A percentile compares a stretch with the other conserved stretches of the same genome.
phyloP scores from a whole-genome alignment of 2,329 filamentous ascomycete species.

The Ramularia endophylla region DNA sequence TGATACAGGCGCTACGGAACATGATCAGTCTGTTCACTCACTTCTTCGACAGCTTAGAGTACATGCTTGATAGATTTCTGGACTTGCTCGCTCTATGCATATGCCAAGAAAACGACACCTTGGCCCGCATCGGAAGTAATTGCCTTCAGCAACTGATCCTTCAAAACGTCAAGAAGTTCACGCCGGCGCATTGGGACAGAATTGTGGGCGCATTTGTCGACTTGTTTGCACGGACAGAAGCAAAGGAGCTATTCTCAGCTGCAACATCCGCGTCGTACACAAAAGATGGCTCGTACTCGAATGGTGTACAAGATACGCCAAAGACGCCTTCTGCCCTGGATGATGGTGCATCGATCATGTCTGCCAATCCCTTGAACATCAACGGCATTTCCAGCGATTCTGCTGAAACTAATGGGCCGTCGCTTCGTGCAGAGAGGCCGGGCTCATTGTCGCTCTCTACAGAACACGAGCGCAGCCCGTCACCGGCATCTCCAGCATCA shows the following conservation, averaged over 20 bases:
- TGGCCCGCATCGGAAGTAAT: constrained; percentile 96
- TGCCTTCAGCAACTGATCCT: constrained; percentile 94
- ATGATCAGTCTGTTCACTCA: constrained; percentile 99
- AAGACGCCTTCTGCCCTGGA: constrained; percentile 11
- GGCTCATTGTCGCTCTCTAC: constrained; percentile 10
- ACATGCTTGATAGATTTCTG: constrained; percentile 97
- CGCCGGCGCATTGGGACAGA: constrained; percentile 80
- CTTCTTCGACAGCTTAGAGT: constrained; percentile 92
- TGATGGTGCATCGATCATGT: constrained; percentile 16
- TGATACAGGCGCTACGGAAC: constrained; percentile 96
- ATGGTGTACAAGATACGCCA: constrained; percentile 15
- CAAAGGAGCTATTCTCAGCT: constrained; percentile 92
- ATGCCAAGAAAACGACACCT: constrained; percentile 98
- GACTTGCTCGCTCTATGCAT: constrained; percentile 94
- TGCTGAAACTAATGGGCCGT: constrained; percentile 2
- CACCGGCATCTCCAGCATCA: constrained; percentile 13
- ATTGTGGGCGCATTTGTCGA: constrained; percentile 95
- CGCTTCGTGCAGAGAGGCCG: constrained; percentile 6
- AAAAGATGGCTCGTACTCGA: constrained; percentile 20
- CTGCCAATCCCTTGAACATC: constrained; percentile 38
- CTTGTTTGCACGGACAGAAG: constrained; percentile 89
- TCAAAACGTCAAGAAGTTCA: constrained; percentile 93
- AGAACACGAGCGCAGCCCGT: constrained; percentile 9
- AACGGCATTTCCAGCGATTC: constrained; percentile 30
- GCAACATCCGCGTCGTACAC: constrained; percentile 41